Evolutionary conservation across 1,139 yeast genomes (phyloP).

Genomic region (Blastobotrys arbuscula): DNA sequence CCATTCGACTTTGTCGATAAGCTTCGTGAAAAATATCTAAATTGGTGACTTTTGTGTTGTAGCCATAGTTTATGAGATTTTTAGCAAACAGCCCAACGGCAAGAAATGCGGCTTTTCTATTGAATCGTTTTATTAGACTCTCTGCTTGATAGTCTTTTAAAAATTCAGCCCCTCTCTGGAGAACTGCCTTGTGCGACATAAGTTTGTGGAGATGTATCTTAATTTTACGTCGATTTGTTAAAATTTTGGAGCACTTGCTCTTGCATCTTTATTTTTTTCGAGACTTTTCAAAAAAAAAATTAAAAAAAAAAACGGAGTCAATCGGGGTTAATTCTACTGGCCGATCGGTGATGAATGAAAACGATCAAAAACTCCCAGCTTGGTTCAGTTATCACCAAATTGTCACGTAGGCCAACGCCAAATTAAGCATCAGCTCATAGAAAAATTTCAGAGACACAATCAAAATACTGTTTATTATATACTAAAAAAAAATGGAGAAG

Average conservation of each 20-base stretch:
- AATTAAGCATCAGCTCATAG: neutral
- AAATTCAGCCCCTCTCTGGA: constrained; percentile 70
- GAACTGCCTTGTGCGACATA: constrained; percentile 75
- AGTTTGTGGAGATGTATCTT: too few species aligned
- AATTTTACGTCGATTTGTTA: too few species aligned
- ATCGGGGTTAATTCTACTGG: too few species aligned
- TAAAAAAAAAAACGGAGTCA: too few species aligned
- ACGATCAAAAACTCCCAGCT: too few species aligned
- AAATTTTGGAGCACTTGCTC: too few species aligned
- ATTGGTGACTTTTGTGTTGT: constrained; percentile 57
- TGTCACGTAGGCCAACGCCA: too few species aligned
- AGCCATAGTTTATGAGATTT: constrained; percentile 51
- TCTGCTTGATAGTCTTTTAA: constrained; percentile 58
- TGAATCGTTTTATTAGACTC: constrained; percentile 54
- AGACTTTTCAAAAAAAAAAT: too few species aligned
- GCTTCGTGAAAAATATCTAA: constrained; percentile 62
- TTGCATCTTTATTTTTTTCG: too few species aligned
- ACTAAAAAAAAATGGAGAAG: constrained; percentile 35
- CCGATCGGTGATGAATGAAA: too few species aligned
- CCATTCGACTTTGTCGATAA: constrained; percentile 51
- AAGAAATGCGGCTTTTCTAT: constrained; percentile 65
- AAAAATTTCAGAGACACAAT: neutral
- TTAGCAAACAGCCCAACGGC: constrained; percentile 64
- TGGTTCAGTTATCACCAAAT: too few species aligned
- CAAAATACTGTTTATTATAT: neutral